A percentile compares a stretch with the other conserved stretches of the same genome.
These are phyloP conservation scores for Crithidia bombi DNA, from an alignment of 208 protist genomes.

Conservation along the genomic window DNA sequence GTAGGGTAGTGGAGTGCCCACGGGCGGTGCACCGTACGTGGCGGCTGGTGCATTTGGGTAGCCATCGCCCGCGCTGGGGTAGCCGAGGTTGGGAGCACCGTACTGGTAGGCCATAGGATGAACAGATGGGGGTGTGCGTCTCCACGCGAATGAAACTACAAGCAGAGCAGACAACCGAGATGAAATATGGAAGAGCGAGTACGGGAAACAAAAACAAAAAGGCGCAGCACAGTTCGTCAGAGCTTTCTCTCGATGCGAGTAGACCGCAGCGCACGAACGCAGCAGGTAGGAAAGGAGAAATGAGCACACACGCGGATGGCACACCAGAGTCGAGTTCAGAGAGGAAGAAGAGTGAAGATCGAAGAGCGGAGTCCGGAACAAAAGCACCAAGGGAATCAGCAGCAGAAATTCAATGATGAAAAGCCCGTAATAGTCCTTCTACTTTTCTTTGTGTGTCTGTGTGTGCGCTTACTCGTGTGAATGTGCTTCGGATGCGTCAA, in stretches of 20 bases:
- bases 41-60: conserved; percentile 7
- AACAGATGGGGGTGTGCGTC: background rate
- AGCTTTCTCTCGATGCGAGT: too few relatives aligned
- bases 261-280: too few relatives aligned
- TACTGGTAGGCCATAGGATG: conserved; percentile 30
- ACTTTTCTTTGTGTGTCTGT: conserved; percentile 6
- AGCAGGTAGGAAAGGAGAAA: too few relatives aligned
- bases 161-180: background rate
- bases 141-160: conserved; percentile 1
- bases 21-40: conserved; percentile 19
- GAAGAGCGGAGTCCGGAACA: too few relatives aligned
- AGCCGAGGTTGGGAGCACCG: conserved; percentile 14
- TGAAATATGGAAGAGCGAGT: conserved; percentile 9
- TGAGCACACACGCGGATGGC: too few relatives aligned
- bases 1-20: conserved; percentile 27
- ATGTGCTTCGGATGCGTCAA: too few relatives aligned
- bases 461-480: too few relatives aligned
- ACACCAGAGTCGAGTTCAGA: too few relatives aligned
- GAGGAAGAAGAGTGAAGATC: too few relatives aligned
- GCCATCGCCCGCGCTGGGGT: conserved; percentile 8
- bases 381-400: too few relatives aligned
- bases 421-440: background rate
- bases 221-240: too few relatives aligned
- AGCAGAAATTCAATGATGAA: too few relatives aligned
- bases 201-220: background rate